phyloP scores from a whole-genome alignment of 495 filamentous ascomycete species.

The Lentithecium fluviatile region DNA sequence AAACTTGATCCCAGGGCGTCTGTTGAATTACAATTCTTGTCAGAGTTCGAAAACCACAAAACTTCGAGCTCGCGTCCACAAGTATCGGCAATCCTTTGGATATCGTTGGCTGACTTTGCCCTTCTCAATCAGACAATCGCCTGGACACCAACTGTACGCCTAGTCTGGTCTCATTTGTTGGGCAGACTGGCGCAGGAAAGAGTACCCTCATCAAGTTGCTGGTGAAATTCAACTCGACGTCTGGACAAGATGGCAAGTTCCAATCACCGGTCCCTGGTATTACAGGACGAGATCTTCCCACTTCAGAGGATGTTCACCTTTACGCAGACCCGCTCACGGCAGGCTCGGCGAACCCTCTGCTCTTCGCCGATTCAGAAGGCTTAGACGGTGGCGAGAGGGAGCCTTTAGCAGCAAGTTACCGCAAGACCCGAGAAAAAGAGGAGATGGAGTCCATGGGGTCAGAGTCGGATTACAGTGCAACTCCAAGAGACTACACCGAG shows the following conservation, averaged over 20 bases:
- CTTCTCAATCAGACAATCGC: too few relatives aligned
- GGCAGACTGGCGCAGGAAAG: constrained; percentile 28
- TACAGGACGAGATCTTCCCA: constrained; percentile 30
- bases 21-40: too few relatives aligned
- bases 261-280: constrained; percentile 22
- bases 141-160: constrained; percentile 6
- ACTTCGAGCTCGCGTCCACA: too few relatives aligned
- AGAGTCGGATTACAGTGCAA: constrained; percentile 3
- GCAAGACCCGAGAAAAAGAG: constrained; percentile 18
- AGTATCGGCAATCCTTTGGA: too few relatives aligned
- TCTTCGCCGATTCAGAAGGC: constrained; percentile 46
- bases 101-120: too few relatives aligned
- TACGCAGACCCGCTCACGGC: constrained; percentile 37
- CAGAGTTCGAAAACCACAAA: too few relatives aligned
- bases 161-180: constrained; percentile 25
- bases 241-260: neutral
- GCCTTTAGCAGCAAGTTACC: constrained; percentile 25
- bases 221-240: constrained; percentile 8
- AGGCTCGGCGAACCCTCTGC: constrained; percentile 21
- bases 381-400: constrained; percentile 38
- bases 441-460: constrained; percentile 10
- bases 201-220: constrained; percentile 23
- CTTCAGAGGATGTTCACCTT: constrained; percentile 42
- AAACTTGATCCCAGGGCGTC: too few relatives aligned
- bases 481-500: constrained; percentile 6